Percentiles rank a stretch among this genome's conserved stretches.
These are phyloP conservation scores for Psilocybe cyanescens DNA, from an alignment of 768 basidiomycete genomes.

Conservation along the genomic window DNA sequence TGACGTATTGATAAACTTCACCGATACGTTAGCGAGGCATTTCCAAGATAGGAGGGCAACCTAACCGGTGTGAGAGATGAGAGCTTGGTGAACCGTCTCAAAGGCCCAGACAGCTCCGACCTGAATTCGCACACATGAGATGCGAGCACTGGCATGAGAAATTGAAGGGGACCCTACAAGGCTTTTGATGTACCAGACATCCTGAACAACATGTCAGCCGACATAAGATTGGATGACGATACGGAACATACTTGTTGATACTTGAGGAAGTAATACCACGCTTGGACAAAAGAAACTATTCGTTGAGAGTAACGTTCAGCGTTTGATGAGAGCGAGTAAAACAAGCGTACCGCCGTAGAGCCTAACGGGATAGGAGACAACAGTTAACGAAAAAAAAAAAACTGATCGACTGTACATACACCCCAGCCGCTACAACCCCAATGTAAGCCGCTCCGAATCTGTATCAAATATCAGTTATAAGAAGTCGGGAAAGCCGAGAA, in stretches of 20 bases:
- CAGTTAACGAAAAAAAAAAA: neutral
- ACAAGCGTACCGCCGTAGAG: slow-evolving; percentile 53
- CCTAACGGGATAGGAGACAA: slow-evolving; percentile 26
- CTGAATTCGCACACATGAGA: slow-evolving; percentile 23
- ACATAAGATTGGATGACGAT: neutral
- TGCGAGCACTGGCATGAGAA: neutral
- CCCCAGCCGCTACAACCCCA: slow-evolving; percentile 50
- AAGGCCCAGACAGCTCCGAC: slow-evolving; percentile 52
- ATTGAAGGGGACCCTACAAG: slow-evolving; percentile 37
- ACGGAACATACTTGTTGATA: slow-evolving; percentile 39
- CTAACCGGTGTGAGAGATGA: slow-evolving; percentile 58
- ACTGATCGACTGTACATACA: slow-evolving; percentile 34
- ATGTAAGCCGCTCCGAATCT: slow-evolving; percentile 58
- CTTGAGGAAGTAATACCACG: slow-evolving; percentile 57
- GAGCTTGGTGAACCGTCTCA: slow-evolving; percentile 55
- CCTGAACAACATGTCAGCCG: slow-evolving; percentile 29
- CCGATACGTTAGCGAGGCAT: neutral
- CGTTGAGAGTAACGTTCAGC: slow-evolving; percentile 4
- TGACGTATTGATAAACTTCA: slow-evolving; percentile 57
- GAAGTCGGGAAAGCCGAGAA: neutral
- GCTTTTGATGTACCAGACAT: slow-evolving; percentile 55
- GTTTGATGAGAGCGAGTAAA: neutral
- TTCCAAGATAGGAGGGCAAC: slow-evolving; percentile 1
- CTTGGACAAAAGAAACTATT: slow-evolving; percentile 58
- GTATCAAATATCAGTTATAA: neutral